Evolutionary conservation across 2,329 filamentous ascomycete genomes (phyloP).

Genomic region (Rutstroemia sp.): DNA sequence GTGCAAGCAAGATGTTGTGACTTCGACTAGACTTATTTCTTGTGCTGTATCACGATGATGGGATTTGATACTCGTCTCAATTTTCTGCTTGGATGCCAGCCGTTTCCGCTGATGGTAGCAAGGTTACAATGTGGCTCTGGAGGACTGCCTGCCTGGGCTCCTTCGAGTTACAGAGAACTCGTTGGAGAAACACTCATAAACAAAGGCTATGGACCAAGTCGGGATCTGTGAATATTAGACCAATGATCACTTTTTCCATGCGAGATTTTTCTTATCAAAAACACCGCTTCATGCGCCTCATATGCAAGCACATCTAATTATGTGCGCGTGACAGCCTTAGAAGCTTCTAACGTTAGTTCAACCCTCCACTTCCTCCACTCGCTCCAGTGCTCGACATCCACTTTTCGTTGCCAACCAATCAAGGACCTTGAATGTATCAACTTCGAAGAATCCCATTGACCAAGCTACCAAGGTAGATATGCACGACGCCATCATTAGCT

Average conservation of each 20-base stretch:
- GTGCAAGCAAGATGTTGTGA: background rate
- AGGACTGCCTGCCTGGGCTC: background rate
- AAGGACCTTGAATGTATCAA: background rate
- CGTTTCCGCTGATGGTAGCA: background rate
- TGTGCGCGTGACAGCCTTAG: background rate
- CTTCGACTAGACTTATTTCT: background rate
- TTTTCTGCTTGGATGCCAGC: background rate
- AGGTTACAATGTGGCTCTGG: background rate
- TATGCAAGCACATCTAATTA: slow-evolving; percentile 4
- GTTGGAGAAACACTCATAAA: background rate
- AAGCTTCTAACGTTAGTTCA: background rate
- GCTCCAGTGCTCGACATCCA: background rate
- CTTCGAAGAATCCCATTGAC: background rate
- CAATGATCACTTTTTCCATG: background rate
- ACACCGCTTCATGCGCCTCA: background rate
- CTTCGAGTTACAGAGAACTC: too few species aligned
- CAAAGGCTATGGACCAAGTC: background rate
- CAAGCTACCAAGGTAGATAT: background rate
- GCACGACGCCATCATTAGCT: background rate
- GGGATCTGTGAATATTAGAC: background rate
- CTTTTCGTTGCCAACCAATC: background rate
- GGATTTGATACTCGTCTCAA: background rate
- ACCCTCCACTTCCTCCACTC: background rate
- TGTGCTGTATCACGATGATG: background rate
- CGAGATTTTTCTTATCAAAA: background rate